phyloP scores from a whole-genome alignment of 2,329 filamentous ascomycete genomes.

The Alternaria sp. region DNA sequence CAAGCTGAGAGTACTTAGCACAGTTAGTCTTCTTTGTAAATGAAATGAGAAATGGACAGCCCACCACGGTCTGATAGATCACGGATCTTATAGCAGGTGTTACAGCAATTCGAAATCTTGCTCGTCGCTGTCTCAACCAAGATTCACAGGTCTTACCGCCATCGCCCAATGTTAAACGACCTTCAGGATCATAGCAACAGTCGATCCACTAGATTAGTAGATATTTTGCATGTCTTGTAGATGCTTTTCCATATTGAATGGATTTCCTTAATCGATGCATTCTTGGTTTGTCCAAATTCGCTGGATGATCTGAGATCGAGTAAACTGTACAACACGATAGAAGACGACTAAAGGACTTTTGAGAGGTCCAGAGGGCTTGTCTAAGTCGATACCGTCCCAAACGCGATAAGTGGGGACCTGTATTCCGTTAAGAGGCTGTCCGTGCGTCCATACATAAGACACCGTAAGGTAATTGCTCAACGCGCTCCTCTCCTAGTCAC shows the following conservation, averaged over 20 bases:
- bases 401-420: not conserved
- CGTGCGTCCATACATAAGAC: not conserved
- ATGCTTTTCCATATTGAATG: not conserved
- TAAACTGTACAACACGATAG: not conserved
- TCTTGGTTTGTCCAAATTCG: not conserved
- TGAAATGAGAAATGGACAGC: too few relatives aligned
- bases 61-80: too few relatives aligned
- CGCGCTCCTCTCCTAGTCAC: not conserved
- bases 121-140: too few relatives aligned
- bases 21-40: too few relatives aligned
- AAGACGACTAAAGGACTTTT: not conserved
- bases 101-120: too few relatives aligned
- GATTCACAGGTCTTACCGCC: not conserved
- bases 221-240: not conserved
- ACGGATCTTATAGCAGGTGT: too few relatives aligned
- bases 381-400: accelerated
- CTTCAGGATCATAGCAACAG: too few relatives aligned
- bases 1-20: too few relatives aligned
- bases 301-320: accelerated
- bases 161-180: not conserved
- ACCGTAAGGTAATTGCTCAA: not conserved
- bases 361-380: not conserved
- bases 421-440: not conserved
- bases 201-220: not conserved
- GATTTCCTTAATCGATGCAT: not conserved